Conservation (phyloP, 75 land plant species). For the Pinus taeda region DNA sequence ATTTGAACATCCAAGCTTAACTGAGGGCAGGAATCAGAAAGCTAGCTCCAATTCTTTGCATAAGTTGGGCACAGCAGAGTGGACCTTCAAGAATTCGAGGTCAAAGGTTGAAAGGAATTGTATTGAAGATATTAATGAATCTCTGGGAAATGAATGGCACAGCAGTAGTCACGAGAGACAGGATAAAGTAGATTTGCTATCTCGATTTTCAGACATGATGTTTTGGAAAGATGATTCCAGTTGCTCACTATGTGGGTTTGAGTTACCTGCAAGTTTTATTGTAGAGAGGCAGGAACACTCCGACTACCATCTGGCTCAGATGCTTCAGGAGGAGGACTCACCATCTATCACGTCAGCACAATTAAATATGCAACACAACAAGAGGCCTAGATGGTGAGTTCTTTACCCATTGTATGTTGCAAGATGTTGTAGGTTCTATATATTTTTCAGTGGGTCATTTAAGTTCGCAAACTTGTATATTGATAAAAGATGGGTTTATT, state of each 20-base stretch:
- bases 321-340: slow-evolving; percentile 63
- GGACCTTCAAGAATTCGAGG: background rate
- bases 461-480: background rate
- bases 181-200: slow-evolving; percentile 12
- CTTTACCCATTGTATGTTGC: background rate
- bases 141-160: background rate
- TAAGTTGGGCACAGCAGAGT: background rate
- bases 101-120: background rate
- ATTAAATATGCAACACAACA: slow-evolving; percentile 6
- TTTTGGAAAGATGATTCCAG: slow-evolving; percentile 66
- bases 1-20: background rate
- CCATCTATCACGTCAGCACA: background rate
- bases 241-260: slow-evolving; percentile 72
- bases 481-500: background rate
- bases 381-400: slow-evolving; percentile 10
- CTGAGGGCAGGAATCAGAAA: background rate
- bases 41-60: background rate
- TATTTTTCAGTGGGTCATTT: background rate
- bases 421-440: background rate
- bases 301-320: slow-evolving; percentile 79
- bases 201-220: slow-evolving; percentile 10
- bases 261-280: slow-evolving; percentile 53
- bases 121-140: background rate
- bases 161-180: background rate
- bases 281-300: slow-evolving; percentile 75